Conservation (phyloP, 495 filamentous ascomycete species). For the Hypoxylon intermedium region DNA sequence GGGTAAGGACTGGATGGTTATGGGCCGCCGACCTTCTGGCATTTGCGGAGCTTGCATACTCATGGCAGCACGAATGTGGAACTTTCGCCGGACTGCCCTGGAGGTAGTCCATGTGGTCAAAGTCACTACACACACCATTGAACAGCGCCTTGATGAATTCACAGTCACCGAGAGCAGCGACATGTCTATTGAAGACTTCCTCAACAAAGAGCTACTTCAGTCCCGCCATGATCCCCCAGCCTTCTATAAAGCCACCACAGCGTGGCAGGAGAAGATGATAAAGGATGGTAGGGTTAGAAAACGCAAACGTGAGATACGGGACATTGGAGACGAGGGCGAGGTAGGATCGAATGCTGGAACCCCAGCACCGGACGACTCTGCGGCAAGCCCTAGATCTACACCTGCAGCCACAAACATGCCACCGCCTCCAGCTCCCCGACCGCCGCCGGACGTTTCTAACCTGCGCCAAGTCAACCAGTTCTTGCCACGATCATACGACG, state of each 20-base stretch:
- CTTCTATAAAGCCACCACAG: slow-evolving; percentile 68
- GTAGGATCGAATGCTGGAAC: slow-evolving; percentile 13
- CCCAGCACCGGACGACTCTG: slow-evolving; percentile 15
- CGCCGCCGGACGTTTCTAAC: slow-evolving; percentile 35
- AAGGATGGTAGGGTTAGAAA: slow-evolving; percentile 52
- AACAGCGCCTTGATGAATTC: slow-evolving; percentile 88
- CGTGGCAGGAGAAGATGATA: slow-evolving; percentile 58
- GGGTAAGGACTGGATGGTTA: slow-evolving; percentile 94
- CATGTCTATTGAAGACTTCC: slow-evolving; percentile 86
- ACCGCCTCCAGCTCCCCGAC: slow-evolving; percentile 31
- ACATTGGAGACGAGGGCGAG: slow-evolving; percentile 42
- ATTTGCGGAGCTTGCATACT: slow-evolving; percentile 94
- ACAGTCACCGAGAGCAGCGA: slow-evolving; percentile 77
- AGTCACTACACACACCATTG: slow-evolving; percentile 88
- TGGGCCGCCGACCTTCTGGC: slow-evolving; percentile 89
- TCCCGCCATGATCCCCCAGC: slow-evolving; percentile 78
- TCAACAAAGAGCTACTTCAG: slow-evolving; percentile 64
- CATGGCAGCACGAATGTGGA: slow-evolving; percentile 95
- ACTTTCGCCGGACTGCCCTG: slow-evolving; percentile 86
- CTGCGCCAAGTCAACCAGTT: slow-evolving; percentile 41
- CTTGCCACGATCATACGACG: slow-evolving; percentile 39
- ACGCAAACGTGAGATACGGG: slow-evolving; percentile 49
- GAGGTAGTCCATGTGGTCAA: slow-evolving; percentile 97
- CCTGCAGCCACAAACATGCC: slow-evolving; percentile 31
- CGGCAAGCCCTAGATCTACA: slow-evolving; percentile 12